These are phyloP conservation scores for Corylus americana DNA, from an alignment of 306 rosid species.

Conservation along the genomic window DNA sequence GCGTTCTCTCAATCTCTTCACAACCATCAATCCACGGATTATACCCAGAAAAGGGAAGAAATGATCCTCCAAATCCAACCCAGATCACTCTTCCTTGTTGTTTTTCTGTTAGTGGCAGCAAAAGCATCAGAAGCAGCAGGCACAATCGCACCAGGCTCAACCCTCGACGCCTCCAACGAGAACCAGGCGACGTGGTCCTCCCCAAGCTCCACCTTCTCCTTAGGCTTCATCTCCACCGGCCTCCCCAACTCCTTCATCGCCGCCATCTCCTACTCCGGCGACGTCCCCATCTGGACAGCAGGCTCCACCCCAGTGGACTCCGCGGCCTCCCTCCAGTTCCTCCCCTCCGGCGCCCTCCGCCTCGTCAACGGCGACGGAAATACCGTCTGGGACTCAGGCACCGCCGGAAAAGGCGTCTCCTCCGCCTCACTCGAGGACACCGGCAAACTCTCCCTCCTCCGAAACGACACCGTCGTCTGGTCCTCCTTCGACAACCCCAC, in stretches of 20 bases:
- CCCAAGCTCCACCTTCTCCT: conserved; percentile 33
- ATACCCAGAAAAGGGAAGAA: neutral
- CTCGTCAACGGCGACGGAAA: conserved; percentile 58
- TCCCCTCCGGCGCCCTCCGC: conserved; percentile 49
- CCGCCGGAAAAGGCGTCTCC: conserved; percentile 48
- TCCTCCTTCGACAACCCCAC: conserved; percentile 64
- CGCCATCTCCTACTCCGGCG: conserved; percentile 51
- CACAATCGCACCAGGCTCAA: conserved; percentile 34
- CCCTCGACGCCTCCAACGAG: conserved; percentile 49
- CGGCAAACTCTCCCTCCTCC: conserved; percentile 48
- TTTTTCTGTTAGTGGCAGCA: neutral
- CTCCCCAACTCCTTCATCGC: conserved; percentile 51
- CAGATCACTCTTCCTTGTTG: conserved; percentile 13
- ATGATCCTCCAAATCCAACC: neutral
- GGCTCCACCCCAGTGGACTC: conserved; percentile 50
- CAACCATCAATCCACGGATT: no score
- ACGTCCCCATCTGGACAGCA: conserved; percentile 61
- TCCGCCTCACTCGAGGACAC: conserved; percentile 44
- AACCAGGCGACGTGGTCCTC: conserved; percentile 49
- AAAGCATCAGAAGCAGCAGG: conserved; percentile 4
- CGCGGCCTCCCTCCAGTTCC: conserved; percentile 49
- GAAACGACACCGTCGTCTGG: conserved; percentile 51
- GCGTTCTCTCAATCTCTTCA: no score
- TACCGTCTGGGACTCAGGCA: conserved; percentile 55
- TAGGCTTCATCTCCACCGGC: conserved; percentile 34